Conservation (phyloP, 2,329 filamentous ascomycete genomes). For the Tolypocladium ovalisporum region DNA sequence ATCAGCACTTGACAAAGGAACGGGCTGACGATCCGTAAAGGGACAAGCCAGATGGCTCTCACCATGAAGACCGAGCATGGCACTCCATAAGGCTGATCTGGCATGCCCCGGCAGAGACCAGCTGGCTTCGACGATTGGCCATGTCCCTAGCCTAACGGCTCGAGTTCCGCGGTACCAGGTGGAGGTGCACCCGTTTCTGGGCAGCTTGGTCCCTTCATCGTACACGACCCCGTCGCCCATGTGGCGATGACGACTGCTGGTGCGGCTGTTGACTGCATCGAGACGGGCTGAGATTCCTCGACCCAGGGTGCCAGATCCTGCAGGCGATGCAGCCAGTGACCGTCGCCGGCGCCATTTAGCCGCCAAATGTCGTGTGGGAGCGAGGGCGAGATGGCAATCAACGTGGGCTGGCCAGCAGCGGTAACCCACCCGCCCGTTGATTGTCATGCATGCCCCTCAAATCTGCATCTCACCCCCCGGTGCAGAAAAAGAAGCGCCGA, state of each 20-base stretch:
- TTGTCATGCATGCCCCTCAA: not conserved
- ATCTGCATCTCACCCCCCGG: not conserved
- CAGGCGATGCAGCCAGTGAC: not conserved
- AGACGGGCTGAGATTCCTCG: not conserved
- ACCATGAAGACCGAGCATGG: not conserved
- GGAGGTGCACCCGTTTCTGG: not conserved
- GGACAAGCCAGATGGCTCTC: not conserved
- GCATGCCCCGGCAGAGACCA: not conserved
- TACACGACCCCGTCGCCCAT: not conserved
- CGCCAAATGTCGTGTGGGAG: not conserved
- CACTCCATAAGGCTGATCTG: not conserved
- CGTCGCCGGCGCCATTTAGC: not conserved
- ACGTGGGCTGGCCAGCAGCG: not conserved
- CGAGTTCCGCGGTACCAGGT: not conserved
- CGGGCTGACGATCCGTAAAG: not conserved
- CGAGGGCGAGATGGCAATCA: not conserved
- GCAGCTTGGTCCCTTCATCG: not conserved
- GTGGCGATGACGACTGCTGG: not conserved
- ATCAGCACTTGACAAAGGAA: not conserved
- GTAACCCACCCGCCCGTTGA: not conserved
- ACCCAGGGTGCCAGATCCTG: not conserved
- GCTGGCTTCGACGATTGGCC: not conserved
- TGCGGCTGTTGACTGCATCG: not conserved
- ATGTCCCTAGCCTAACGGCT: not conserved
- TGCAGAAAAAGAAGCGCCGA: not conserved